phyloP scores from a whole-genome alignment of 257 asterid species.

The Cynanchum wilfordii region DNA sequence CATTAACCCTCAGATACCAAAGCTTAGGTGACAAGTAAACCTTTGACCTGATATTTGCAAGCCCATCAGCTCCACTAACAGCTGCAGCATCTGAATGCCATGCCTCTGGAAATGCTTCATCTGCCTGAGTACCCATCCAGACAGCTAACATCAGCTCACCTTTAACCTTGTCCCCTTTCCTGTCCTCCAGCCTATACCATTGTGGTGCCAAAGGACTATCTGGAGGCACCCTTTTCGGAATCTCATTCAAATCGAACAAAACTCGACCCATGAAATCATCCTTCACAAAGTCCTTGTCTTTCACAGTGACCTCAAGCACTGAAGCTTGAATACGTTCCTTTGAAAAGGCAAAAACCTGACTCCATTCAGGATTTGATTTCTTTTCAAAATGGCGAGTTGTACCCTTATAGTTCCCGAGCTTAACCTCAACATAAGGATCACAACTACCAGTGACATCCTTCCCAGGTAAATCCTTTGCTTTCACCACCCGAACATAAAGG shows the following conservation, averaged over 20 bases:
- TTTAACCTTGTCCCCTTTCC: slow-evolving; percentile 33
- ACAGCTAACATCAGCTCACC: slow-evolving; percentile 53
- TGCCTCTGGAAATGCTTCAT: slow-evolving; percentile 52
- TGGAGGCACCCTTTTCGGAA: slow-evolving; percentile 52
- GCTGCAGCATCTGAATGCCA: slow-evolving; percentile 55
- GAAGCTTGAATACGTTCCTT: slow-evolving; percentile 49
- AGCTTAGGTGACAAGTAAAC: slow-evolving; percentile 45
- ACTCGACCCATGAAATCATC: slow-evolving; percentile 45
- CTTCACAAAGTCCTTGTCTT: slow-evolving; percentile 42
- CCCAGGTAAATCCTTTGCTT: slow-evolving; percentile 40
- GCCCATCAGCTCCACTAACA: slow-evolving; percentile 38
- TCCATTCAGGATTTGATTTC: slow-evolving; percentile 45
- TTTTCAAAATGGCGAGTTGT: slow-evolving; percentile 47
- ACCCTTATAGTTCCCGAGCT: slow-evolving; percentile 47
- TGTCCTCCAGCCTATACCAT: slow-evolving; percentile 48
- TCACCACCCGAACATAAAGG: slow-evolving; percentile 47
- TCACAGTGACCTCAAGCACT: slow-evolving; percentile 38
- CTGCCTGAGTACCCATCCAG: slow-evolving; percentile 56
- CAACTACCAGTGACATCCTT: slow-evolving; percentile 47
- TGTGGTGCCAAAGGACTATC: slow-evolving; percentile 55
- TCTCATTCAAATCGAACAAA: slow-evolving; percentile 41
- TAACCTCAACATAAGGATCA: slow-evolving; percentile 52
- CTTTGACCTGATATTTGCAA: slow-evolving; percentile 43
- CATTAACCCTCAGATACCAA: slow-evolving; percentile 49
- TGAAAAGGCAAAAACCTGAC: slow-evolving; percentile 46